A percentile compares a stretch with the other conserved stretches of the same genome.
Evolutionary conservation across 169 alveolate species (phyloP).

Genomic region (Plasmodium relictum): DNA sequence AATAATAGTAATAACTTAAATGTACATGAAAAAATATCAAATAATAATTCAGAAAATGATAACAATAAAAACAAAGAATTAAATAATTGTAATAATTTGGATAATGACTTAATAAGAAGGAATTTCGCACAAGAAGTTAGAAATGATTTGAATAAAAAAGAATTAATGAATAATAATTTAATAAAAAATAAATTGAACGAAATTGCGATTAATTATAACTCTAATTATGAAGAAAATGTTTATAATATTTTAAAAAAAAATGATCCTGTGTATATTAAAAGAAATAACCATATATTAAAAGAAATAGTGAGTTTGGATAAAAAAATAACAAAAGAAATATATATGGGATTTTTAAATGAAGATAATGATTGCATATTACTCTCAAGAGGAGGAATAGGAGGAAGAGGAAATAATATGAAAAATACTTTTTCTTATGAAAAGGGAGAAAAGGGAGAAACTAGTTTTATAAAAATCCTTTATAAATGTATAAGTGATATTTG

Average conservation of each 20-base stretch:
- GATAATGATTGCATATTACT: conserved; percentile 41
- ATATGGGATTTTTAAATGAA: conserved; percentile 47
- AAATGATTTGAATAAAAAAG: conserved; percentile 14
- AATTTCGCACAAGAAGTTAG: not conserved
- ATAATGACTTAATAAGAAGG: not conserved
- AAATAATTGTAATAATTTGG: not conserved
- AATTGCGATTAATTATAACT: not conserved
- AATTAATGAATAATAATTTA: conserved; percentile 31
- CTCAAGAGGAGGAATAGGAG: conserved; percentile 73
- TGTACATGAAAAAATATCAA: not conserved
- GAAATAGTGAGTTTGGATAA: conserved; percentile 31
- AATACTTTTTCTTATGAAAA: conserved; percentile 55
- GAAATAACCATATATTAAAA: conserved; percentile 56
- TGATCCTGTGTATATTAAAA: conserved; percentile 66
- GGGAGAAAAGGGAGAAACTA: conserved; percentile 35
- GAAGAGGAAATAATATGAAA: conserved; percentile 72
- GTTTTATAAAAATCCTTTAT: conserved; percentile 32
- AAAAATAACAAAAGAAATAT: conserved; percentile 30
- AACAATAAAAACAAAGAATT: not conserved
- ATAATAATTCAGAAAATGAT: not conserved
- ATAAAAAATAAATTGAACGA: conserved; percentile 17
- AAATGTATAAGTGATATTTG: conserved; percentile 74
- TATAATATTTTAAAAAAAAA: conserved; percentile 53
- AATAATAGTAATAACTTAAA: not conserved
- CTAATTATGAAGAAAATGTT: conserved; percentile 45